Percentiles rank a stretch among this genome's conserved stretches.
Evolutionary conservation across 2,329 filamentous ascomycete species (phyloP).

Genomic region (Penicillium brasilianum): DNA sequence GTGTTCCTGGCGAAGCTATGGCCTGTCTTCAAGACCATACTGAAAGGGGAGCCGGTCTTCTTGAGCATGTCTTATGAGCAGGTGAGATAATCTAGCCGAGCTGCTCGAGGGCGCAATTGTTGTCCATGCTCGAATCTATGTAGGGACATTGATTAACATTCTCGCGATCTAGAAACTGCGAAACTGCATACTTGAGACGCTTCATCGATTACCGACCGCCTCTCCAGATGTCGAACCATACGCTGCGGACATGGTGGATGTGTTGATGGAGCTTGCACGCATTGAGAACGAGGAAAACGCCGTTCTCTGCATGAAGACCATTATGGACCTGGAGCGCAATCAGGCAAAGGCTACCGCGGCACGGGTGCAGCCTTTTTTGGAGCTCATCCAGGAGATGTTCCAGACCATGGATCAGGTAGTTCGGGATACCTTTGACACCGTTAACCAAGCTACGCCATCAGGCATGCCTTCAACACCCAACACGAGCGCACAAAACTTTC

Average conservation of each 20-base stretch:
- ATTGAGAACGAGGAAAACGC: conserved; percentile 98
- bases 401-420: conserved; percentile 93
- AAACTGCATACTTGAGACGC: conserved; percentile 90
- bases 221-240: conserved; percentile 86
- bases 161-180: conserved; percentile 71
- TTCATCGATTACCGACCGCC: conserved; percentile 80
- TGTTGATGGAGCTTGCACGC: conserved; percentile 85
- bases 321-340: conserved; percentile 94
- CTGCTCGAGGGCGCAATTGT: conserved; percentile 5
- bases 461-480: conserved; percentile 59
- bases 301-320: conserved; percentile 96
- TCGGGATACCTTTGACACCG: conserved; percentile 89
- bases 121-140: not conserved
- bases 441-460: conserved; percentile 60
- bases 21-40: conserved; percentile 83
- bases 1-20: conserved; percentile 85
- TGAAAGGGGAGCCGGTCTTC: conserved; percentile 87
- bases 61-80: conserved; percentile 89
- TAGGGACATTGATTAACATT: conserved; percentile 11
- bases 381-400: conserved; percentile 93
- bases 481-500: conserved; percentile 67
- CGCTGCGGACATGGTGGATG: conserved; percentile 84
- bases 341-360: conserved; percentile 80
- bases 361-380: conserved; percentile 87
- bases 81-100: conserved; percentile 55